phyloP scores from a whole-genome alignment of 1,284 basidiomycete genomes.

The Neonothopanus nambi region DNA sequence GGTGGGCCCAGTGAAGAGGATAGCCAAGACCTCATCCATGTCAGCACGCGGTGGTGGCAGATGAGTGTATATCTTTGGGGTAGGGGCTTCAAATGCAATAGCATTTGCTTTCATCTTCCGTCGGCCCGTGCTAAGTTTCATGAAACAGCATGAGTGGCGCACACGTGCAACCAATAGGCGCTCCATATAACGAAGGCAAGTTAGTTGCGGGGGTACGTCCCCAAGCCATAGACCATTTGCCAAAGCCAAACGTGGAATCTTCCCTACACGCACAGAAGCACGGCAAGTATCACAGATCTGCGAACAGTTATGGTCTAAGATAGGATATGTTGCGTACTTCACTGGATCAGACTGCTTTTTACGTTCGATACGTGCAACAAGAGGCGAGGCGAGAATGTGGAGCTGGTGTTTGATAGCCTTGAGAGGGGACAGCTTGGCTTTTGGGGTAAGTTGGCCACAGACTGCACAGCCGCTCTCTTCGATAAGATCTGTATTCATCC shows the following conservation, averaged over 20 bases:
- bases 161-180: conserved; percentile 21
- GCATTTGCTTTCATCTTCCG: conserved; percentile 27
- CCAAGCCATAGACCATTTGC: conserved; percentile 41
- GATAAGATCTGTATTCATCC: not conserved
- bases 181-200: conserved; percentile 25
- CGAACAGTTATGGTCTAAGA: too few species aligned
- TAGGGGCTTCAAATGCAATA: conserved; percentile 27
- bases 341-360: too few species aligned
- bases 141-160: conserved; percentile 4
- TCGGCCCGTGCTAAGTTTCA: conserved; percentile 19
- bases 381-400: not conserved
- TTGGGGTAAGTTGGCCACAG: not conserved
- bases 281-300: too few species aligned
- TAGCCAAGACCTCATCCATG: conserved; percentile 5
- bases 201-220: conserved; percentile 30
- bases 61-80: conserved; percentile 20
- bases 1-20: conserved; percentile 2
- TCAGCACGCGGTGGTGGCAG: conserved; percentile 12
- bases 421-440: not conserved
- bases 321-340: too few species aligned
- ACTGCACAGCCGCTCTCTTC: not conserved
- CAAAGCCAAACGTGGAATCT: conserved; percentile 29
- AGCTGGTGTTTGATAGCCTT: not conserved
- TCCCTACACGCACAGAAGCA: conserved; percentile 19
- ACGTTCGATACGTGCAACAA: not conserved